Conservation (phyloP, 345 rosid genomes). For the Turritis glabra region DNA sequence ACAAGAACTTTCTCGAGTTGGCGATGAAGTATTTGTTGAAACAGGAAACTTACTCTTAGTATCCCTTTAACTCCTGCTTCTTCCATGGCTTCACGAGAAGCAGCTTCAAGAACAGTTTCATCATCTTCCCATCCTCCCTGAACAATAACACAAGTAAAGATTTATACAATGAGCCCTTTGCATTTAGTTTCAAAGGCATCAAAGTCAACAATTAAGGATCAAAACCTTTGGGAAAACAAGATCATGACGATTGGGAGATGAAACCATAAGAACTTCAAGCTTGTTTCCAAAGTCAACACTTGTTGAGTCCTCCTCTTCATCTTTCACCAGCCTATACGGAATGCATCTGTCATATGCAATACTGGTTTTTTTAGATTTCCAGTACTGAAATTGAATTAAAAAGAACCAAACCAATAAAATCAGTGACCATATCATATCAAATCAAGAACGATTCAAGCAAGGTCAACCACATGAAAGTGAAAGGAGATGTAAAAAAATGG, state of each 20-base stretch:
- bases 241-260: slow-evolving; percentile 71
- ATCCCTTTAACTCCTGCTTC: slow-evolving; percentile 93
- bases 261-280: slow-evolving; percentile 69
- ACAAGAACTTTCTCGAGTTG: background rate
- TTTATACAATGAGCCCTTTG: background rate
- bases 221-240: slow-evolving; percentile 80
- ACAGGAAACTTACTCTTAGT: slow-evolving; percentile 51
- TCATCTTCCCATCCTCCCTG: slow-evolving; percentile 99
- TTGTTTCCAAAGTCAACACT: slow-evolving; percentile 38
- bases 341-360: slow-evolving; percentile 55
- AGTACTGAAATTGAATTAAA: background rate
- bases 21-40: background rate
- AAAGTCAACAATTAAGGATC: background rate
- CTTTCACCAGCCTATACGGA: slow-evolving; percentile 56
- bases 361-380: too few species aligned
- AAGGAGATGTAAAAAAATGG: background rate
- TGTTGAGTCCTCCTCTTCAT: slow-evolving; percentile 37
- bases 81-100: slow-evolving; percentile 88
- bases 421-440: background rate
- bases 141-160: background rate
- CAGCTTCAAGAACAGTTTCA: slow-evolving; percentile 84
- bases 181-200: slow-evolving; percentile 36
- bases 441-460: background rate
- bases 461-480: slow-evolving; percentile 17
- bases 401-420: background rate